phyloP scores from a whole-genome alignment of 2,329 filamentous ascomycete species.

The Hypomyces perniciosus region DNA sequence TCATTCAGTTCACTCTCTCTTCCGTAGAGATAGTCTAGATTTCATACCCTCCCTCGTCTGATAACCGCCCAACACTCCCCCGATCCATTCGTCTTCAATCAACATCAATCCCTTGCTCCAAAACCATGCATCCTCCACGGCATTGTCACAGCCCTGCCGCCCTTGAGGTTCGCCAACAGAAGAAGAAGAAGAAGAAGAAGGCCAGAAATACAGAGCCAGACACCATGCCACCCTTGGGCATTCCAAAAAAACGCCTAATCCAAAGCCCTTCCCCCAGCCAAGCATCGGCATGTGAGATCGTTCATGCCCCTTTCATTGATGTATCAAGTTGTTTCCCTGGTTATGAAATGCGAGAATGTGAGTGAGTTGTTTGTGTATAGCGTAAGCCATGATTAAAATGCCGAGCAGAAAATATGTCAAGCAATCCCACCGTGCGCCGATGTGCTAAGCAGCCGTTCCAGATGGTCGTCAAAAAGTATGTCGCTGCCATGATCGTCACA shows the following conservation, averaged over 20 bases:
- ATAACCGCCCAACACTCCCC: too few relatives aligned
- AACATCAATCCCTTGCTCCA: too few relatives aligned
- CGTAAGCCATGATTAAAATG: constrained; percentile 1
- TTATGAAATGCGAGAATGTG: background rate
- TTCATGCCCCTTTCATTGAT: constrained; percentile 1
- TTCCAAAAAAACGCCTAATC: constrained; percentile 7
- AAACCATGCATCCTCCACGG: too few relatives aligned
- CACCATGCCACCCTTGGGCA: background rate
- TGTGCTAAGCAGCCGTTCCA: background rate
- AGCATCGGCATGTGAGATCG: constrained; percentile 4
- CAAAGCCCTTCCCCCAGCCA: background rate
- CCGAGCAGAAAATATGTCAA: background rate
- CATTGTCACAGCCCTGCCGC: too few relatives aligned
- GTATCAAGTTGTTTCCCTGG: background rate
- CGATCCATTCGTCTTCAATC: too few relatives aligned
- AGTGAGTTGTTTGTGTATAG: background rate
- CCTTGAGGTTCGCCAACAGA: background rate
- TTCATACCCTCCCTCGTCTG: too few relatives aligned
- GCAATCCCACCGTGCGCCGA: background rate
- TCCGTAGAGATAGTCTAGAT: too few relatives aligned
- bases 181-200: constrained; percentile 1
- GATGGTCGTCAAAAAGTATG: constrained; percentile 3
- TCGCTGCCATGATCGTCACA: constrained; percentile 40
- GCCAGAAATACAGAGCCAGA: constrained; percentile 5
- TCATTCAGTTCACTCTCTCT: too few relatives aligned